Conservation (phyloP, 2,329 filamentous ascomycete genomes). For the Emericellopsis atlantica region DNA sequence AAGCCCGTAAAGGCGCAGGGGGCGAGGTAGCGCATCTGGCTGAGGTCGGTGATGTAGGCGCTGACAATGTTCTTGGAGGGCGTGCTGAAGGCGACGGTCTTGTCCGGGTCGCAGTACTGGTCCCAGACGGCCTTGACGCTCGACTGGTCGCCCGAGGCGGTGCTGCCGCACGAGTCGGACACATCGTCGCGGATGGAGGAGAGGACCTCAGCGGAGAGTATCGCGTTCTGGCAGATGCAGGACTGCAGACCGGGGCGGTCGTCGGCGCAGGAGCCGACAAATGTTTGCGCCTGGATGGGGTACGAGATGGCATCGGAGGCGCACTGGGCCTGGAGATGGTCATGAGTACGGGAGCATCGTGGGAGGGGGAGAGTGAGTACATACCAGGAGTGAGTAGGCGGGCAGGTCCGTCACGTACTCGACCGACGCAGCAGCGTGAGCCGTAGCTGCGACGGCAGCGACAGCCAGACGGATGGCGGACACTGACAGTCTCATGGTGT, state of each 20-base stretch:
- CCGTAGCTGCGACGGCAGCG: not conserved
- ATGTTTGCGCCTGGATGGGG: constrained; percentile 28
- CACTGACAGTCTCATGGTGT: no score
- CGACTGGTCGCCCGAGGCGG: constrained; percentile 28
- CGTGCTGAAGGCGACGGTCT: constrained; percentile 23
- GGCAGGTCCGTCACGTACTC: constrained; percentile 31
- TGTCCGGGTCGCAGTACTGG: constrained; percentile 34
- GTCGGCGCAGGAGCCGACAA: constrained; percentile 23
- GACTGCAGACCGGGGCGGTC: constrained; percentile 23
- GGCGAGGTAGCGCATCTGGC: constrained; percentile 22
- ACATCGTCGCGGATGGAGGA: constrained; percentile 24
- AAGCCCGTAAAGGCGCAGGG: constrained; percentile 21
- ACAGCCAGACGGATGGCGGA: no score
- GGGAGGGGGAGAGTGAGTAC: not conserved
- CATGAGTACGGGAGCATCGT: not conserved
- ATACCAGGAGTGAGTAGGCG: constrained; percentile 27
- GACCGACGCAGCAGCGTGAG: constrained; percentile 11
- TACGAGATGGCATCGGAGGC: constrained; percentile 30
- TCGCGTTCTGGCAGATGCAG: constrained; percentile 38
- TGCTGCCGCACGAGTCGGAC: constrained; percentile 27
- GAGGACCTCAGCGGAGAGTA: constrained; percentile 23
- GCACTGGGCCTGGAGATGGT: constrained; percentile 31
- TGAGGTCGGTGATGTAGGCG: constrained; percentile 36
- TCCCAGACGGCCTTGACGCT: constrained; percentile 31
- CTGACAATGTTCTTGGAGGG: constrained; percentile 27